Base-by-base conservation (phyloP, 2,329 filamentous ascomycete species). In the Zarea fungicola region DNA sequence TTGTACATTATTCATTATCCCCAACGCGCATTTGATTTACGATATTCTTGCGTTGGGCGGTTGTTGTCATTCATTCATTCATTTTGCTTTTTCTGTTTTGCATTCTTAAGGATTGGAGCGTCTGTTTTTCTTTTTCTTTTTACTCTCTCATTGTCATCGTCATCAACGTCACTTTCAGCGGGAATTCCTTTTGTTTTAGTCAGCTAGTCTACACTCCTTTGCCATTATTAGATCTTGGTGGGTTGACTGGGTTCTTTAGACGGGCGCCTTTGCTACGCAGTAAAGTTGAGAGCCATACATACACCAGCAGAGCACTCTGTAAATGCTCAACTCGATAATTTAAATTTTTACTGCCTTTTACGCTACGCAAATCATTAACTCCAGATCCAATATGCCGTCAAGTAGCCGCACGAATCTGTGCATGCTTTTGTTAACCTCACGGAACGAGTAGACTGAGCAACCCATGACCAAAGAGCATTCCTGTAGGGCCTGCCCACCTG, bases 61-160 rank as follows among this genome's bases (percentile, higher is more conserved):
- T 14, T 18, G 21, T 43, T 26, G 18, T 16, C 43, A 16, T 16
- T 34, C 23, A 37, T 25, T 29, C 10, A 40, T 1, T 22, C 6
- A 6, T n/a, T n/a, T n/a, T n/a, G n/a, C n/a, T n/a, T n/a, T n/a
- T n/a, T n/a, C n/a, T n/a, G n/a, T n/a, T n/a, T 29, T 45, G 48
- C 48, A 50, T 45, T 44, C n/a, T 50, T 41, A 45, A 25, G 35
- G 48, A 42, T 32, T 22, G 44, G 34, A 45, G 36, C 48, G 36
- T 53, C 45, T 31, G 16, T 42, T 47, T 51, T 48, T 50, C 18
- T 37, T 42, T 41, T 52, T 21, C 39, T 40, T 32, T 21, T 29
- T 41, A 46, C 43, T 23, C 42, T 42, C 28, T 22, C 16, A 18
- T 21, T 41, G 26, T 41, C 13, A 13, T 48, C 35, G n/a, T n/a